Evolutionary conservation across 192 early-diverging fungal genomes (phyloP), one percentile per base, ranked within the genome.

Genomic region (Mortierella alpina): DNA sequence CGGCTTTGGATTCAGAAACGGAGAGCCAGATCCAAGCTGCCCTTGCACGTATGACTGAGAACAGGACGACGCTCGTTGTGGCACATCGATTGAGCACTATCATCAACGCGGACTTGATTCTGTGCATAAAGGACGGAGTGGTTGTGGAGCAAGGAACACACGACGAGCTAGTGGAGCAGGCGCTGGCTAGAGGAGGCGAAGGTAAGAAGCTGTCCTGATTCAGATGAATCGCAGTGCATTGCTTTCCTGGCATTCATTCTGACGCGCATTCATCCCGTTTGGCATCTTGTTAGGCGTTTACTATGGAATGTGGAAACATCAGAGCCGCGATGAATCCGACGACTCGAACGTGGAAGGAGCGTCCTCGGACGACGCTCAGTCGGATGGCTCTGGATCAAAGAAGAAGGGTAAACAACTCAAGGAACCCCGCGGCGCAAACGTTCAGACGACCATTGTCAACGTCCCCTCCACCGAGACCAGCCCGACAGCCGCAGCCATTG

Each of bases 221-320:
- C 31, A 31, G 1, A 31, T 2, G 31, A 31, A 31, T 2, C 31
- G 31, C 31, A 31, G 31, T 31, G 31, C 31, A 31, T 31, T 31
- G 31, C 31, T 31, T 31, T 31, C 31, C 1, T 31, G 31, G 31
- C 31, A 31, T 31, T 31, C 31, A 31, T 50, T 23, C 39, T 57
- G 31, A 42, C 56, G 9, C 39, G 4, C 0, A 39, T n/a, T 2
- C 12, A 4, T 9, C 1, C 58, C 31, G 39, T 41, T 6, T 7
- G 11, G 0, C 5, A 44, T 13, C 47, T 18, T 48, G 31, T 17
- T 49, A 86, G 93, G 93, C 7, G 88, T 93, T 3, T 97, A 98
- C 72, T 94, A 89, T 68, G 88, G 92, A 63, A 95, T 97, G 94
- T 97, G 96, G 97, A 91, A 92, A 72, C 92, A 95, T 72, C 96